These are phyloP conservation scores for Globisporangium nodosum DNA, from an alignment of 352 stramenopile species.

Conservation along the genomic window DNA sequence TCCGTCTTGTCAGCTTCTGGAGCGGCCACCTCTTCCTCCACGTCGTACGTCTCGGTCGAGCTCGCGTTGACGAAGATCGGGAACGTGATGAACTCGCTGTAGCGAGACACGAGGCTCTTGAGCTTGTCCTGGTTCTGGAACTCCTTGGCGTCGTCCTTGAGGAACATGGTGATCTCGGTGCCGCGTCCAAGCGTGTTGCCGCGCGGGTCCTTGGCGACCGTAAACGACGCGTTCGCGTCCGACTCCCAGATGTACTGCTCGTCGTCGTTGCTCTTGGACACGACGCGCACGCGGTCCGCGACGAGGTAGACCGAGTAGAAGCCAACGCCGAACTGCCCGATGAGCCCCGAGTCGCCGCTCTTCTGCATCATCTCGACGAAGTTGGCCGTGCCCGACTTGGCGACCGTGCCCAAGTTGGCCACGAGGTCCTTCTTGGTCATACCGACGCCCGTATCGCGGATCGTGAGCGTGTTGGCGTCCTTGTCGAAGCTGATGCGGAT, in stretches of 20 bases:
- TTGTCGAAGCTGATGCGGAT: constrained; percentile 99
- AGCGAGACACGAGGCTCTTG: constrained; percentile 97
- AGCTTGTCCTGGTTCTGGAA: constrained; percentile 95
- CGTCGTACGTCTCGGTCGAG: constrained; percentile 89
- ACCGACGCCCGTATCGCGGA: constrained; percentile 98
- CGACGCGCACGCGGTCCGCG: constrained; percentile 97
- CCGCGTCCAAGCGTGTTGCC: constrained; percentile 86
- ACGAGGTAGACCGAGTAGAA: constrained; percentile 99
- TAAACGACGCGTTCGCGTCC: constrained; percentile 97
- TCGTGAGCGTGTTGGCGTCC: constrained; percentile 98
- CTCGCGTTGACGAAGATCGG: constrained; percentile 98
- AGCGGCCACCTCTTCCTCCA: constrained; percentile 60
- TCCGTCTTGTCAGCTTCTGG: constrained; percentile 91
- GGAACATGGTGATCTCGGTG: constrained; percentile 95
- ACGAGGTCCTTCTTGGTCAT: constrained; percentile 99
- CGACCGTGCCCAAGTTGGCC: constrained; percentile 99
- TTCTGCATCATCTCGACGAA: constrained; percentile 95
- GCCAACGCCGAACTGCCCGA: constrained; percentile 99
- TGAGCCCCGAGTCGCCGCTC: constrained; percentile 94
- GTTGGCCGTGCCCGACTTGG: constrained; percentile 99
- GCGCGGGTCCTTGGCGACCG: constrained; percentile 87
- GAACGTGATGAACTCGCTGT: constrained; percentile 99
- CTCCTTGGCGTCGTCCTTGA: constrained; percentile 99
- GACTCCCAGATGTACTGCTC: constrained; percentile 98
- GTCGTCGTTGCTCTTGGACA: constrained; percentile 99